Evolutionary conservation across 331 rosid genomes (phyloP), one percentile per base, ranked within the genome.

Genomic region (Spiraea crenata): DNA sequence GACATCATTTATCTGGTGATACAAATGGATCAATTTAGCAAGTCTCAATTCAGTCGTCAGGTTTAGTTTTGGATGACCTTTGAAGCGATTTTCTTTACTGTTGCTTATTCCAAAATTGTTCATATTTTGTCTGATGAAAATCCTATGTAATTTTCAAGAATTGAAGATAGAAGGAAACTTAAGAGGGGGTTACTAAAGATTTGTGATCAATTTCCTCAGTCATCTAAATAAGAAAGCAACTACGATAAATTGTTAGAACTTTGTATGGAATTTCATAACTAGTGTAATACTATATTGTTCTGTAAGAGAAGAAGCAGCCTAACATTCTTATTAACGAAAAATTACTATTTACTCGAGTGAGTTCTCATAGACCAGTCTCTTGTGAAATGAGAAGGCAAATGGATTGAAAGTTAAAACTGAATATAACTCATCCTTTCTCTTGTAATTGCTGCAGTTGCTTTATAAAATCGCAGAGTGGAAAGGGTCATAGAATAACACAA

Each of bases 401-500:
- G 57, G 35, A 66, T 41, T 13, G 25, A 66, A 65, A 3, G 37
- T 48, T 13, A n/a, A 66, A 65, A 3, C 46, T 48, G 41, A 46
- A 63, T 42, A 47, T 39, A 56, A 77, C 34, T 38, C 10, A 31
- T 57, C 62, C 55, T 45, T 13, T 52, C 62, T 50, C 64, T 60
- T 17, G 65, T 45, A 63, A 31, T 38, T 54, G 34, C 50, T 38
- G 67, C 17, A 16, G 49, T 62, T 72, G 62, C 45, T 37, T 69
- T 54, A 9, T 58, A 17, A 76, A 63, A 55, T 52, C 66, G 72
- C 63, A 71, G 63, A 72, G 63, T 3, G 39, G 74, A 58, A 48
- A 44, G 31, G 12, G 41, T 85, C 85, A 85, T 40, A 80, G 74
- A 80, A 85, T 85, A 34, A 79, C 73, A 63, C 89, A 85, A 41